phyloP scores from a whole-genome alignment of 2,329 filamentous ascomycete species.

The Amesomyces nigricolor region DNA sequence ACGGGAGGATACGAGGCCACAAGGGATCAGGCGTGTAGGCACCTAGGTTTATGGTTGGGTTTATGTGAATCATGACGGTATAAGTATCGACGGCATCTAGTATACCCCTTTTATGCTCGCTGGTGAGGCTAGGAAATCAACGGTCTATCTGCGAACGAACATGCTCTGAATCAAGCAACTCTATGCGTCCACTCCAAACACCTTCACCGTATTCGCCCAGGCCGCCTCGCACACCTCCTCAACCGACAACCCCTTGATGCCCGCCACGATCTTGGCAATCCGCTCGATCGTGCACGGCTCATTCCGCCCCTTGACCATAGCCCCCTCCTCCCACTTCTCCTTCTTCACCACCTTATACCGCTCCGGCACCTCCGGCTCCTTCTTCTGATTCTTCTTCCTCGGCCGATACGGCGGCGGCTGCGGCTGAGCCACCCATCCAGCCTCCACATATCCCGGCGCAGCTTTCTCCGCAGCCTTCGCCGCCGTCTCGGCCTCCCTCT shows the following conservation, averaged over 20 bases:
- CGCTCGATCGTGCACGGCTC: slow-evolving; percentile 83
- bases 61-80: background rate
- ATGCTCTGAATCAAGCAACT: background rate
- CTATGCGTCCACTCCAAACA: slow-evolving; percentile 66
- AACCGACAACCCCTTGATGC: slow-evolving; percentile 71
- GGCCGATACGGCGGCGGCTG: slow-evolving; percentile 31
- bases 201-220: slow-evolving; percentile 73
- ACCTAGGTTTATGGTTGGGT: background rate
- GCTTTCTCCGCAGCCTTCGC: background rate
- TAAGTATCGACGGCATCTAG: background rate
- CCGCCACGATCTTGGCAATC: slow-evolving; percentile 83
- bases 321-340: slow-evolving; percentile 83
- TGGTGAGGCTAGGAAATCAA: background rate
- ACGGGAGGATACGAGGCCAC: slow-evolving; percentile 58
- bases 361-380: slow-evolving; percentile 61
- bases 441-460: background rate
- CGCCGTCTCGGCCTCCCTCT: slow-evolving; percentile 5
- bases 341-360: slow-evolving; percentile 87
- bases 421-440: slow-evolving; percentile 17
- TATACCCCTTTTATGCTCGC: background rate
- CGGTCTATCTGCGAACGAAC: background rate
- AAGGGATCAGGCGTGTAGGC: slow-evolving; percentile 49
- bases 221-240: slow-evolving; percentile 82
- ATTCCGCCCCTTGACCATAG: slow-evolving; percentile 91
- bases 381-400: slow-evolving; percentile 48